phyloP scores from a whole-genome alignment of 1,284 basidiomycete genomes.

The Irpex lacteus region DNA sequence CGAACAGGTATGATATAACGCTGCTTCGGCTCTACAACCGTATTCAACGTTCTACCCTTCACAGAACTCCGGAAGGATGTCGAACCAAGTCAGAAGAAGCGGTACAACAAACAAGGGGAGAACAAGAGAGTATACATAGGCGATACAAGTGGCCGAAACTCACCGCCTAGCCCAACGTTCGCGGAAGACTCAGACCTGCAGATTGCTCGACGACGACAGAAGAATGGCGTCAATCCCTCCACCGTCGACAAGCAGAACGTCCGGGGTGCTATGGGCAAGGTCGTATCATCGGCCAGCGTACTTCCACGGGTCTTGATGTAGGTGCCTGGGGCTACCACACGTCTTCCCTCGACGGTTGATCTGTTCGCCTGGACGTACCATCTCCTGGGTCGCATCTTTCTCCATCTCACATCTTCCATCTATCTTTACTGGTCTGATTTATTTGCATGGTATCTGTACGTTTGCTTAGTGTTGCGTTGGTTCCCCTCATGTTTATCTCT shows the following conservation, averaged over 20 bases:
- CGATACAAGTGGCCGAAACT: constrained; percentile 1
- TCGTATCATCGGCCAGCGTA: constrained; percentile 28
- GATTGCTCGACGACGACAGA: constrained; percentile 40
- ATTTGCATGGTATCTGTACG: not conserved
- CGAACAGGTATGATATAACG: constrained; percentile 42
- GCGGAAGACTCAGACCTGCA: constrained; percentile 31
- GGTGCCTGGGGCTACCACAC: not conserved
- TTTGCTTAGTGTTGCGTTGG: not conserved
- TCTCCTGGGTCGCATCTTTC: not conserved
- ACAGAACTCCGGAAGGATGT: constrained; percentile 5
- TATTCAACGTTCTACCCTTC: not conserved
- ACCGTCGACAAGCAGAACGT: constrained; percentile 48
- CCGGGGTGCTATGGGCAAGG: constrained; percentile 55
- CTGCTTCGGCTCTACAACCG: not conserved
- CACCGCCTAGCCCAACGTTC: constrained; percentile 4
- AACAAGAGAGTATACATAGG: not conserved
- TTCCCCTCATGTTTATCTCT: not conserved
- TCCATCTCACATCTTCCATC: not conserved
- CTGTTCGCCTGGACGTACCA: not conserved
- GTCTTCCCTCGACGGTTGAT: not conserved
- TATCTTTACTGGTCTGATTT: not conserved
- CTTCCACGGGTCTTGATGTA: constrained; percentile 4
- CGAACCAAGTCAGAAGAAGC: constrained; percentile 1
- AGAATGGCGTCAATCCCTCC: constrained; percentile 34
- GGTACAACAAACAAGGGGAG: not conserved